Evolutionary conservation across 345 rosid genomes (phyloP).

Genomic region (Cardamine chenopodiifolia): DNA sequence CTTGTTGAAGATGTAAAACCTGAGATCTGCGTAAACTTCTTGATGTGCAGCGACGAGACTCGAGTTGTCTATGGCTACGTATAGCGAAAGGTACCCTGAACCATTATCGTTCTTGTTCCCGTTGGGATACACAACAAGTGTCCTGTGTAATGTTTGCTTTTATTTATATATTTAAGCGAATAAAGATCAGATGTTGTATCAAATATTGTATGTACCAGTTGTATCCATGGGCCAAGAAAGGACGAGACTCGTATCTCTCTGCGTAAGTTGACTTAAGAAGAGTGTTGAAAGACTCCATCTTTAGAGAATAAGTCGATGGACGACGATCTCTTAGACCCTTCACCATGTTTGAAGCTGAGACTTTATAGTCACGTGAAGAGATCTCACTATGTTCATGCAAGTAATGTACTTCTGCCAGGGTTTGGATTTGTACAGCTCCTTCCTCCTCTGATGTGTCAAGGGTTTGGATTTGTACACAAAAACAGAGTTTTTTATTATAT

Average conservation of each 20-base stretch:
- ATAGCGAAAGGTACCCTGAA: conserved; percentile 35
- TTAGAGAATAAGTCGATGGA: conserved; percentile 16
- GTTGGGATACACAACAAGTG: conserved; percentile 30
- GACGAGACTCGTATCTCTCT: conserved; percentile 7
- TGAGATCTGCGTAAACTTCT: conserved; percentile 32
- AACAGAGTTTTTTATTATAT: too few species aligned
- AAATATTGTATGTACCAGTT: conserved; percentile 1
- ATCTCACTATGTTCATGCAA: neutral
- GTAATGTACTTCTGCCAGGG: neutral
- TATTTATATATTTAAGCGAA: neutral
- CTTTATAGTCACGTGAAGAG: neutral
- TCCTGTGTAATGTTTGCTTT: neutral
- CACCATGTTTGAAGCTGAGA: neutral
- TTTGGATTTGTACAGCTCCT: neutral
- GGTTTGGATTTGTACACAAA: neutral
- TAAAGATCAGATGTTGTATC: neutral
- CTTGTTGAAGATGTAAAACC: conserved; percentile 36
- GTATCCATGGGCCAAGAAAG: conserved; percentile 19
- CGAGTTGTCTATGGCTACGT: conserved; percentile 31
- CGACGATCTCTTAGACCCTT: conserved; percentile 4
- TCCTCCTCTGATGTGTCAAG: neutral
- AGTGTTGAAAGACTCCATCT: conserved; percentile 4
- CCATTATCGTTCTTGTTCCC: conserved; percentile 30
- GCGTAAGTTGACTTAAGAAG: neutral
- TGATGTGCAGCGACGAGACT: neutral